These are phyloP conservation scores for Neobulgaria alba DNA, from an alignment of 2,329 filamentous ascomycete genomes.

Conservation along the genomic window DNA sequence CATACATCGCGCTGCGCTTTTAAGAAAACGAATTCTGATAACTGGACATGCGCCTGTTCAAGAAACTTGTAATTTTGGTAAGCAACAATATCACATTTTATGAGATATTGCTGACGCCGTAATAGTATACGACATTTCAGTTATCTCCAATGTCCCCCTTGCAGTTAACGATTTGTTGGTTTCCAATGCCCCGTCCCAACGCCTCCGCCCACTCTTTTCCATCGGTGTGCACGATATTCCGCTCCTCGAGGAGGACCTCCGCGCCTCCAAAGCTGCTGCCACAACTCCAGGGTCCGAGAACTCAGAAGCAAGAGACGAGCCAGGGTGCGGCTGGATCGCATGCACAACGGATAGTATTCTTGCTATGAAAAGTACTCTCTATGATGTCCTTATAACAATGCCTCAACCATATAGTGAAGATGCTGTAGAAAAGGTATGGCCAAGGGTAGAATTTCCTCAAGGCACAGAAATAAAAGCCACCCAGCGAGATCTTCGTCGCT, in stretches of 20 bases:
- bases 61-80: slow-evolving; percentile 82
- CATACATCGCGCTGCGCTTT: slow-evolving; percentile 74
- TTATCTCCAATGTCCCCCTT: slow-evolving; percentile 79
- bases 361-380: slow-evolving; percentile 74
- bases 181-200: slow-evolving; percentile 48
- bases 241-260: slow-evolving; percentile 57
- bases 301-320: slow-evolving; percentile 36
- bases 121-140: slow-evolving; percentile 88
- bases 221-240: slow-evolving; percentile 91
- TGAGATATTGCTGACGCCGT: not conserved
- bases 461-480: slow-evolving; percentile 69
- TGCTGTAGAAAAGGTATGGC: slow-evolving; percentile 59
- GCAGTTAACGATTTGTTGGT: slow-evolving; percentile 64
- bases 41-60: slow-evolving; percentile 81
- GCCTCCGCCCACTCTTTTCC: slow-evolving; percentile 79
- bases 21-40: slow-evolving; percentile 82
- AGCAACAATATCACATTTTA: slow-evolving; percentile 7
- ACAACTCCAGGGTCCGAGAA: slow-evolving; percentile 27
- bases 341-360: slow-evolving; percentile 95
- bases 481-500: slow-evolving; percentile 81
- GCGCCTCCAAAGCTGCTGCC: slow-evolving; percentile 34
- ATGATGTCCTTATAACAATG: slow-evolving; percentile 82
- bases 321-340: slow-evolving; percentile 71
- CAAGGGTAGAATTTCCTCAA: slow-evolving; percentile 59
- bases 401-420: slow-evolving; percentile 53